Evolutionary conservation across 2,329 filamentous ascomycete genomes (phyloP), one percentile per base, ranked within the genome.

Genomic region (Bertia moriformis): DNA sequence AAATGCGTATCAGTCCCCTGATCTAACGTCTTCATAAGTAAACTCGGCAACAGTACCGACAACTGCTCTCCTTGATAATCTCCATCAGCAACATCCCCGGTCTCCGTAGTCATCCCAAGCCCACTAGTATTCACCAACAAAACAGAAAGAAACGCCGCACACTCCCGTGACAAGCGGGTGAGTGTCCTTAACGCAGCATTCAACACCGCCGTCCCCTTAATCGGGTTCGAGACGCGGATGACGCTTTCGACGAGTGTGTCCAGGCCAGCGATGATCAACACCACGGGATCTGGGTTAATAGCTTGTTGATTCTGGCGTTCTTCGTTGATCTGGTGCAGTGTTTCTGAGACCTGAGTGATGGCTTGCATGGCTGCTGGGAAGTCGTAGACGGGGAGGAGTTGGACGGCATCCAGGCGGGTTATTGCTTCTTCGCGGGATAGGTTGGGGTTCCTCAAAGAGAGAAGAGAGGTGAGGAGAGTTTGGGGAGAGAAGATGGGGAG

Each of bases 1-100:
- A 62, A 39, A 48, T 62, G 59, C 1, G 47, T 49, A 48, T 62
- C 59, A 30, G 59, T 53, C 0, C 57, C 57, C 39, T 59, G 55
- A 39, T 61, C 58, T 14, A 62, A 24, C 2, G 54, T 54, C 36
- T 50, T 51, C 45, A 55, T 52, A 15, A 60, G 43, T 4, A 58
- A 43, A 24, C 48, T 58, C 4, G 51, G 48, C 19, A 56, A 43
- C 39, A 54, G 20, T 4, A 45, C 13, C 20, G 40, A 37, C 18
- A 40, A 38, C 32, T 20, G 14, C 40, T 35, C 18, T 42, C 44
- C 14, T 44, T 41, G 29, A 29, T 35, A 37, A 44, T 44, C 18
- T n/a, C n/a, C n/a, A n/a, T n/a, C n/a, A n/a, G n/a, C n/a, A n/a
- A n/a, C n/a, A n/a, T n/a, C n/a, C n/a, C n/a, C n/a, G n/a, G n/a